Evolutionary conservation across 768 basidiomycete genomes (phyloP), one percentile per base, ranked within the genome.

Genomic region (Auricularia sp.): DNA sequence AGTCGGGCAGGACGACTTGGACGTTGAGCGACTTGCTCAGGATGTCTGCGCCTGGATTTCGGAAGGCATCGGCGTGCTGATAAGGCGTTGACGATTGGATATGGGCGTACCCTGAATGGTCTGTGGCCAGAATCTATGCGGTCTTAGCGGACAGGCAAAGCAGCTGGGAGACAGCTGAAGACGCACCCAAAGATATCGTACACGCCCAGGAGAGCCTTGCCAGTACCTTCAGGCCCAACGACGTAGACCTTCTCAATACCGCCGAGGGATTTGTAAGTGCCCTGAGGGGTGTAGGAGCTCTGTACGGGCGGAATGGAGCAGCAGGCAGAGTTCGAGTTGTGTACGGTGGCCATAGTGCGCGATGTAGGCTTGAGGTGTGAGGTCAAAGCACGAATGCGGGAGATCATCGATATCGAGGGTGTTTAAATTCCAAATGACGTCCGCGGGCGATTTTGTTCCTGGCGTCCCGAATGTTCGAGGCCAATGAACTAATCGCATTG

Each of bases 1-100:
- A 84, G 71, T 87, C 85, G 34, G 86, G 87, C 83, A 87, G 84
- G 71, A 83, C 79, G 43, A 88, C 83, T 33, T 78, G 81, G 21
- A 81, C 81, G 5, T 80, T 77, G 39, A 86, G 72, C 14, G 79
- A 72, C 5, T 77, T 74, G 0, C 84, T 83, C 63, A 87, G 76
- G 62, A 86, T 83, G 69, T 87, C 86, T 21, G 83, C 84, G 36
- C 85, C 47, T 21, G 18, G 29, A 29, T 29, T 29, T 29, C 29
- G 29, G 29, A 29, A 29, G 29, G 29, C 29, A 29, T 29, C 29
- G 29, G 29, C 29, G 29, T 29, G 29, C 29, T 29, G 29, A 29
- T 29, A 29, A 29, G 29, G 29, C 29, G 29, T 29, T 29, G 2
- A 29, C 10, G 43, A 3, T 10, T 44, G 43, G 43, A 18, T 44